Evolutionary conservation across 257 asterid species (phyloP).

Genomic region (Voacanga thouarsii): DNA sequence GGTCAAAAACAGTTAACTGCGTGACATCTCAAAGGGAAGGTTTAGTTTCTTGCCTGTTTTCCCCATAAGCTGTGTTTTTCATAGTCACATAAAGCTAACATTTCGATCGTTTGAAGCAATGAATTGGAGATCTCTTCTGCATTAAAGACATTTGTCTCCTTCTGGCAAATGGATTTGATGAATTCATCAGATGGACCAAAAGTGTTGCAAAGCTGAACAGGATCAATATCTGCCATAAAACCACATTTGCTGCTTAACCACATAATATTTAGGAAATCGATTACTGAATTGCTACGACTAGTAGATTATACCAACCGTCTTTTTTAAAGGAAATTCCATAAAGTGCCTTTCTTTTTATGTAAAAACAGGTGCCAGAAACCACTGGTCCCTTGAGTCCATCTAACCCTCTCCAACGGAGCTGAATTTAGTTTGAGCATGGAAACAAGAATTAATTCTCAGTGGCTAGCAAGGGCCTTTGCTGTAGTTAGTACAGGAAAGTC

Average conservation of each 20-base stretch:
- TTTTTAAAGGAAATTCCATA: conserved; percentile 17
- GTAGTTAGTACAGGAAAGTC: too few relatives aligned
- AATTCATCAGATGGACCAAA: conserved; percentile 61
- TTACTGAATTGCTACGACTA: background rate
- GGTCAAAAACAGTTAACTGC: background rate
- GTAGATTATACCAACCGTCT: background rate
- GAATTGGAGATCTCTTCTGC: background rate
- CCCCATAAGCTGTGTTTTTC: conserved; percentile 60
- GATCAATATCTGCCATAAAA: conserved; percentile 29
- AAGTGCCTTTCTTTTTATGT: conserved; percentile 49
- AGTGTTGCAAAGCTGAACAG: conserved; percentile 27
- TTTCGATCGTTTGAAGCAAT: conserved; percentile 27
- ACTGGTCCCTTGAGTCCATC: conserved; percentile 60
- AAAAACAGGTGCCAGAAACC: conserved; percentile 57
- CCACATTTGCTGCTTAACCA: background rate
- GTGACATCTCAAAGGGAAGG: too few relatives aligned
- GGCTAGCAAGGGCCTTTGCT: background rate
- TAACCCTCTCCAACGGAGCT: conserved; percentile 46
- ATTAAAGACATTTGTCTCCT: conserved; percentile 4
- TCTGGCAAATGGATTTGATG: conserved; percentile 31
- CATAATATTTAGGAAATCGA: background rate
- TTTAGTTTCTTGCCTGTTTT: conserved; percentile 37
- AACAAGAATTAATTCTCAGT: background rate
- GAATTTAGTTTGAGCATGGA: conserved; percentile 4
- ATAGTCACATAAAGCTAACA: conserved; percentile 49